Evolutionary conservation across 805 yeast species (phyloP).

Genomic region (Wickerhamiella allomyrinae): DNA sequence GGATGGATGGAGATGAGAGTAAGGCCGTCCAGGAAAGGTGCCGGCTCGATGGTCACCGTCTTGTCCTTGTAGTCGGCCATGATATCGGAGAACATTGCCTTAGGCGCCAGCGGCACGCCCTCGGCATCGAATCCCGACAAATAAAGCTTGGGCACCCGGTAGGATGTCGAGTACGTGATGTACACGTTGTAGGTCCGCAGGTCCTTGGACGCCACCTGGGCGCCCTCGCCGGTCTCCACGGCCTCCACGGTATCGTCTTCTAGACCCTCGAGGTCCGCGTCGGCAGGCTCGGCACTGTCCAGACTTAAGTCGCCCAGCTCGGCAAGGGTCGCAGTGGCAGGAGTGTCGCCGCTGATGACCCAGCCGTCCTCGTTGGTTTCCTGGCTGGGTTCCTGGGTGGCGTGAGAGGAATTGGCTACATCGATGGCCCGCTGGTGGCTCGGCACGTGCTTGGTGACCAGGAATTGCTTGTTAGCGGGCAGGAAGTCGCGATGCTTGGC

Average conservation of each 20-base stretch:
- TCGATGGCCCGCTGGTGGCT: constrained; percentile 56
- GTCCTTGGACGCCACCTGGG: constrained; percentile 2
- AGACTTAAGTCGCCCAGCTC: constrained; percentile 15
- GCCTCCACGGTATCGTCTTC: constrained; percentile 31
- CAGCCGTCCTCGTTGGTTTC: constrained; percentile 32
- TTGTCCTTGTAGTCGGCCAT: constrained; percentile 83
- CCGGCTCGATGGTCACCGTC: constrained; percentile 88
- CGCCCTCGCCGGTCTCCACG: constrained; percentile 13
- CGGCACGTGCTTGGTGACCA: constrained; percentile 84
- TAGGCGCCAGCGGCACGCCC: constrained; percentile 77
- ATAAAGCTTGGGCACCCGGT: constrained; percentile 90
- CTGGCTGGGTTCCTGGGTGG: constrained; percentile 16
- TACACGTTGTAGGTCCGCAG: constrained; percentile 60
- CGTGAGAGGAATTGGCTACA: constrained; percentile 21
- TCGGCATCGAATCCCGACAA: constrained; percentile 71
- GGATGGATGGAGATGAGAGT: constrained; percentile 87
- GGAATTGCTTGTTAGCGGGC: constrained; percentile 74
- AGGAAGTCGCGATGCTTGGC: constrained; percentile 49
- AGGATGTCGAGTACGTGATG: constrained; percentile 86
- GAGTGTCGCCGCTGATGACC: constrained; percentile 11
- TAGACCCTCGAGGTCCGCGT: constrained; percentile 21
- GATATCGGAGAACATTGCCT: constrained; percentile 90
- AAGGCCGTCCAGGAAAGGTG: constrained; percentile 67
- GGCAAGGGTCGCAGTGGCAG: neutral
- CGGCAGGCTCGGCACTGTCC: constrained; percentile 19